Percentiles rank a stretch among this genome's conserved stretches.
Conservation (phyloP, 2,329 filamentous ascomycete genomes). For the Fusarium metavorans region DNA sequence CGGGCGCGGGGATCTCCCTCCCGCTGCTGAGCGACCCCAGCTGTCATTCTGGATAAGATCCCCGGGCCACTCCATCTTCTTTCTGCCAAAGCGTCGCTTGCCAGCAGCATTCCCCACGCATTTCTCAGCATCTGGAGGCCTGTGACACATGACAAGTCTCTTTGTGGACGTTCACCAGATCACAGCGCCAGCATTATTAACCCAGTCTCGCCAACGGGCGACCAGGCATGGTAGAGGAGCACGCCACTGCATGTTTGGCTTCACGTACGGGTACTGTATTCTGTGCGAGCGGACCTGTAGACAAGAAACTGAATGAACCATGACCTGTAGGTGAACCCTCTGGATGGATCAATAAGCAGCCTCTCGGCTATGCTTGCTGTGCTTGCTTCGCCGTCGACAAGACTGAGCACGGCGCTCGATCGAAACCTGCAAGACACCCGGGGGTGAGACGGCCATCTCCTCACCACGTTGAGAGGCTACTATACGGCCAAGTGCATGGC, state of each 20-base stretch:
- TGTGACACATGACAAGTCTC: conserved; percentile 38
- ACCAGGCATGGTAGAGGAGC: conserved; percentile 27
- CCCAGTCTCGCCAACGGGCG: conserved; percentile 37
- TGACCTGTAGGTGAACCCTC: conserved; percentile 20
- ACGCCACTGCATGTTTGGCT: conserved; percentile 33
- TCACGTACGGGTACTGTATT: conserved; percentile 29
- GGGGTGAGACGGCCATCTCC: conserved; percentile 38
- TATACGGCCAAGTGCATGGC: conserved; percentile 25
- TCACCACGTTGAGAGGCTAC: conserved; percentile 31
- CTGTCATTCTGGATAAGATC: conserved; percentile 38
- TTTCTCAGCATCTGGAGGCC: conserved; percentile 15
- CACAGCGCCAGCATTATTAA: conserved; percentile 20
- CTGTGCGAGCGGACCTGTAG: conserved; percentile 28
- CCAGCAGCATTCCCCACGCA: conserved; percentile 26
- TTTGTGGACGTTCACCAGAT: conserved; percentile 28
- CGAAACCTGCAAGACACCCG: conserved; percentile 36
- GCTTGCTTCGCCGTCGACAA: conserved; percentile 28
- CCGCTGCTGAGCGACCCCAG: conserved; percentile 39
- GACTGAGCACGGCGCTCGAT: conserved; percentile 23
- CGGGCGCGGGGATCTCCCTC: conserved; percentile 32
- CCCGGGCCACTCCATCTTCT: conserved; percentile 30
- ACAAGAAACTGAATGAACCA: conserved; percentile 22
- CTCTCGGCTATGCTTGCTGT: conserved; percentile 44
- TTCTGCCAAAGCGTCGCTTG: conserved; percentile 32
- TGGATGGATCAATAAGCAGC: conserved; percentile 27